These are phyloP conservation scores for Penstemon davidsonii DNA, from an alignment of 257 asterid genomes.

Conservation along the genomic window DNA sequence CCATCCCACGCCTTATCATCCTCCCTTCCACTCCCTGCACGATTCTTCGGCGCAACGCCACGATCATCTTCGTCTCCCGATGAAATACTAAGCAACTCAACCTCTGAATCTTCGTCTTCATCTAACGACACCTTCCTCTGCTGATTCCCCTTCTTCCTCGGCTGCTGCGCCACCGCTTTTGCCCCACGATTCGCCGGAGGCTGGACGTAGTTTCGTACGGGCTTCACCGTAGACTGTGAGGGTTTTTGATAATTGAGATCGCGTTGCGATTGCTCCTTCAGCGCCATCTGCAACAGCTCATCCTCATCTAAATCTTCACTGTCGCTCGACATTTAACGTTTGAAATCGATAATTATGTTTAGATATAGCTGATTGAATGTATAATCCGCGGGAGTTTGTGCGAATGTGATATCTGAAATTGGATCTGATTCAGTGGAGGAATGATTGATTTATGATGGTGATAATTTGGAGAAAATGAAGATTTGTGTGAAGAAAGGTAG, in stretches of 20 bases:
- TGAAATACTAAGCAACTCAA: conserved; percentile 94
- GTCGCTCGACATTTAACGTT: conserved; percentile 66
- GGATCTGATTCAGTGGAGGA: conserved; percentile 30
- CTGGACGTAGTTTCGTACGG: conserved; percentile 74
- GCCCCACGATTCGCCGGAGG: conserved; percentile 54
- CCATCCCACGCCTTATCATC: conserved; percentile 84
- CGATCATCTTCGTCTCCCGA: conserved; percentile 95
- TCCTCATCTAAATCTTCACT: conserved; percentile 86
- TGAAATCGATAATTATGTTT: conserved; percentile 13
- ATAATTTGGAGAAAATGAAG: conserved; percentile 15
- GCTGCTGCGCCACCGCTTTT: conserved; percentile 35
- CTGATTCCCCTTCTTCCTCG: conserved; percentile 47
- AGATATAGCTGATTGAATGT: conserved; percentile 7
- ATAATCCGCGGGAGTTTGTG: conserved; percentile 10
- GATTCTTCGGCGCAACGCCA: conserved; percentile 47
- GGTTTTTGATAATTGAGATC: conserved; percentile 66
- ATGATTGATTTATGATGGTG: conserved; percentile 18
- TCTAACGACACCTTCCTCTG: conserved; percentile 47
- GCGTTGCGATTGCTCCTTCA: conserved; percentile 80
- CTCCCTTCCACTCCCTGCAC: conserved; percentile 53
- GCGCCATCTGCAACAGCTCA: conserved; percentile 93
- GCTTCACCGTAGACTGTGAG: conserved; percentile 54
- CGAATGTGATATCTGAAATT: conserved; percentile 28
- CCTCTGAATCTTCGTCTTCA: conserved; percentile 94
- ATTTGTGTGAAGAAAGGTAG: conserved; percentile 25